These are phyloP conservation scores for Chlorella ohadii DNA, from an alignment of 139 green algal genomes.

Conservation along the genomic window DNA sequence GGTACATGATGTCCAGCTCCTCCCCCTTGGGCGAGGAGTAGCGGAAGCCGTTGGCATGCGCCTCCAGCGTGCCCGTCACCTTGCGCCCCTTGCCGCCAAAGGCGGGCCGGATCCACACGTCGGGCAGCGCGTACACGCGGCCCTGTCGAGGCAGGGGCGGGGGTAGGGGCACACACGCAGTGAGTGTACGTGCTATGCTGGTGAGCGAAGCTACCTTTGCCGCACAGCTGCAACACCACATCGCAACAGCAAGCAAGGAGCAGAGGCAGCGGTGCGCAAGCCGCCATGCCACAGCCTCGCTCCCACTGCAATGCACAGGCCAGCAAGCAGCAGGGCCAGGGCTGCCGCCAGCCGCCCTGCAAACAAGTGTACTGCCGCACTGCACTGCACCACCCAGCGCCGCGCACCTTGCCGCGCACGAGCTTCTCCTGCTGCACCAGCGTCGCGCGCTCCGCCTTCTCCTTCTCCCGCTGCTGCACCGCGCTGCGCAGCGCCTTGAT, in stretches of 20 bases:
- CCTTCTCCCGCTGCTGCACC: conserved; percentile 87
- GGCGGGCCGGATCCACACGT: conserved; percentile 94
- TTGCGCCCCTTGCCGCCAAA: conserved; percentile 93
- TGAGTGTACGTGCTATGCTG: too few species aligned
- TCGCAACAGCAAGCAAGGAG: too few species aligned
- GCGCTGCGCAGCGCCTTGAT: conserved; percentile 90
- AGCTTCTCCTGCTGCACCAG: conserved; percentile 97
- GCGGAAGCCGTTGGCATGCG: conserved; percentile 97
- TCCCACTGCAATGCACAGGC: too few species aligned
- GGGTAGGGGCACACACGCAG: too few species aligned
- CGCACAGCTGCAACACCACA: too few species aligned
- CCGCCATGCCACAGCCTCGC: too few species aligned
- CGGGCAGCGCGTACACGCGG: conserved; percentile 83
- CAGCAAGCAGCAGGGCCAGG: too few species aligned
- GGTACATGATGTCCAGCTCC: conserved; percentile 94
- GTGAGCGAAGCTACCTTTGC: too few species aligned
- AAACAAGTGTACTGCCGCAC: not conserved
- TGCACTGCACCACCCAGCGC: not conserved
- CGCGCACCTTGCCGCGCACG: conserved; percentile 63
- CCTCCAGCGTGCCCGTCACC: conserved; percentile 91
- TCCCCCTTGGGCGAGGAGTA: conserved; percentile 90
- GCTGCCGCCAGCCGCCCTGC: too few species aligned
- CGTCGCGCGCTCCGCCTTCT: conserved; percentile 92
- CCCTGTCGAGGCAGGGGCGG: conserved; percentile 28
- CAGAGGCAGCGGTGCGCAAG: too few species aligned